A percentile compares a stretch with the other conserved stretches of the same genome.
Conservation (phyloP, 352 stramenopile genomes). For the Globisporangium orthogonon region DNA sequence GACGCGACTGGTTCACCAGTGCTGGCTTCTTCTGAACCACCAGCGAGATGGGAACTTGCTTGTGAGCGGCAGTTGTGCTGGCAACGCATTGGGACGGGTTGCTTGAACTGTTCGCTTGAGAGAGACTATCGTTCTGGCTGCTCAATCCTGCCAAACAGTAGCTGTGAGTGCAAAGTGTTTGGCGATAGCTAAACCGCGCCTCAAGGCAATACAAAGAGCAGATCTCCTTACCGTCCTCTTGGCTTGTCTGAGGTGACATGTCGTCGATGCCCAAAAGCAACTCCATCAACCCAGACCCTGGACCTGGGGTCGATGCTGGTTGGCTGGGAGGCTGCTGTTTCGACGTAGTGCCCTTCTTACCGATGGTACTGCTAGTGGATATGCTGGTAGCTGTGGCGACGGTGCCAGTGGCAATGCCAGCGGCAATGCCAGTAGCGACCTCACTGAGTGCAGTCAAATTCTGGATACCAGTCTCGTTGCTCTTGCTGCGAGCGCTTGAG, state of each 20-base stretch:
- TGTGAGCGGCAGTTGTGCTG: neutral
- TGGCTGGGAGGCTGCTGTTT: neutral
- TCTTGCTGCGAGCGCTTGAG: neutral
- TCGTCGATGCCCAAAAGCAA: slow-evolving; percentile 2
- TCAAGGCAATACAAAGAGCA: neutral
- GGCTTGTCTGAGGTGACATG: slow-evolving; percentile 7
- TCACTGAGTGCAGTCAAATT: neutral
- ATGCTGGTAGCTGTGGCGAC: neutral
- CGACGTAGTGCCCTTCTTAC: neutral
- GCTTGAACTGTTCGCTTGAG: neutral
- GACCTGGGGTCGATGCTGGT: too few species aligned
- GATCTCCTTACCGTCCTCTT: slow-evolving; percentile 6
- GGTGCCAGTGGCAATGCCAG: neutral
- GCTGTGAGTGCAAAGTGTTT: neutral
- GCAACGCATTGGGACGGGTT: neutral
- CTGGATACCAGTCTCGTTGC: neutral
- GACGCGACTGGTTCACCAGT: neutral
- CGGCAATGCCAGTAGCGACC: too few species aligned
- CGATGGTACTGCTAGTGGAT: neutral
- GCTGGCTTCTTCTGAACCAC: neutral
- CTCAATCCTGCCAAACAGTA: neutral
- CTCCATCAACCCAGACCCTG: slow-evolving; percentile 1
- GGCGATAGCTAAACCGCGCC: too few species aligned
- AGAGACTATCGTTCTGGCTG: neutral
- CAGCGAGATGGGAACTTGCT: neutral